Conservation (phyloP, 441 rosid genomes). For the Populus hybrid region DNA sequence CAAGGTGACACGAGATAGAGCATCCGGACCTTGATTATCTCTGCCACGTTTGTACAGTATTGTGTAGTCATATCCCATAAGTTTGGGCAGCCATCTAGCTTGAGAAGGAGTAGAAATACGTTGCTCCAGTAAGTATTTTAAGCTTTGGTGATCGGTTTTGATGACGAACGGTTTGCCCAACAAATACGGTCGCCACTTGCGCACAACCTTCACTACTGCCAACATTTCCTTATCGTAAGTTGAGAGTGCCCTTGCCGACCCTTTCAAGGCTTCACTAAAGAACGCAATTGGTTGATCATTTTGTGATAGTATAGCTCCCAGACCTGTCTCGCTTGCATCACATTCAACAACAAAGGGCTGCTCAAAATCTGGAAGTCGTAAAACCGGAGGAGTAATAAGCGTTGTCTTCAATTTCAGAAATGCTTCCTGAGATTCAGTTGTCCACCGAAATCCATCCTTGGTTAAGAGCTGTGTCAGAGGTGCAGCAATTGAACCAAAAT, state of each 20-base stretch:
- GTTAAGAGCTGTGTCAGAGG: not conserved
- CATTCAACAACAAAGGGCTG: not conserved
- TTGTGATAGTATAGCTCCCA: not conserved
- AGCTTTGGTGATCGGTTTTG: not conserved
- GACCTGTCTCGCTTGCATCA: not conserved
- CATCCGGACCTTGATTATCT: too few species aligned
- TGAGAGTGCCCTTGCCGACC: not conserved
- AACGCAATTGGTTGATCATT: not conserved
- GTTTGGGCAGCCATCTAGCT: not conserved
- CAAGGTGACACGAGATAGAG: too few species aligned
- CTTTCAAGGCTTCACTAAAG: not conserved
- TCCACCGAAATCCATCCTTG: not conserved
- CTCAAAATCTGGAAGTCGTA: not conserved
- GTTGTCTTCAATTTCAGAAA: not conserved
- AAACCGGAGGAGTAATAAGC: not conserved
- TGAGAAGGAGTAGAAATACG: not conserved
- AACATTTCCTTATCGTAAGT: not conserved
- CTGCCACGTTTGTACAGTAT: too few species aligned
- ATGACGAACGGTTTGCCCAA: not conserved
- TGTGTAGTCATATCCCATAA: not conserved
- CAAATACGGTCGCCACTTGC: not conserved
- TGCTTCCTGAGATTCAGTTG: not conserved
- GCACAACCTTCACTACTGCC: not conserved
- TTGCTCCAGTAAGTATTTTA: not conserved
- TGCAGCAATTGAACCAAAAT: not conserved